These are phyloP conservation scores for Chalaropsis ovoidea DNA, from an alignment of 2,329 filamentous ascomycete genomes.

Conservation along the genomic window DNA sequence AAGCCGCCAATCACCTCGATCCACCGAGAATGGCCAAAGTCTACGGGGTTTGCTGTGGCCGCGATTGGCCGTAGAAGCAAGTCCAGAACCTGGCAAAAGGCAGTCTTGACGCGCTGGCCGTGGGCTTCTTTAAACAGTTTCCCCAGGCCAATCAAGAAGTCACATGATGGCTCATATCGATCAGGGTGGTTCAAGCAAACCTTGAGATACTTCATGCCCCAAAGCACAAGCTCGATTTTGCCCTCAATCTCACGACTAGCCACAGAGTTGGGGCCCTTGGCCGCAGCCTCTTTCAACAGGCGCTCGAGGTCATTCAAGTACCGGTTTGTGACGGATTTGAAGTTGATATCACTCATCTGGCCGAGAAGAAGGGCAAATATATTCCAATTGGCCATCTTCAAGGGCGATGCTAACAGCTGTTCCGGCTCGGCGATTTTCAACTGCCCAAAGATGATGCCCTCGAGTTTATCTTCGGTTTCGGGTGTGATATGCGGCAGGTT, in stretches of 20 bases:
- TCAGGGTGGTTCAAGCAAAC: slow-evolving; percentile 64
- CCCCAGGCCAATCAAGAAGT: slow-evolving; percentile 73
- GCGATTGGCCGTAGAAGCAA: slow-evolving; percentile 79
- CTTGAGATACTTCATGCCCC: slow-evolving; percentile 82
- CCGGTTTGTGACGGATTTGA: slow-evolving; percentile 68
- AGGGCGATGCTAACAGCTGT: slow-evolving; percentile 61
- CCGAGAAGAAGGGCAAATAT: slow-evolving; percentile 86
- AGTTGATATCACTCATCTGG: slow-evolving; percentile 92
- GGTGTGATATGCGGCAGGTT: slow-evolving; percentile 69
- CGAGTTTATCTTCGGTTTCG: slow-evolving; percentile 88
- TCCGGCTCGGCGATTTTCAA: slow-evolving; percentile 81
- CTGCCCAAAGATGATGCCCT: slow-evolving; percentile 94
- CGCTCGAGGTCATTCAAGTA: slow-evolving; percentile 73
- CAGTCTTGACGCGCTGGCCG: slow-evolving; percentile 80
- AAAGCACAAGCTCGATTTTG: slow-evolving; percentile 75
- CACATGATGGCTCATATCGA: slow-evolving; percentile 76
- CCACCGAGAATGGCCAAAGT: slow-evolving; percentile 77
- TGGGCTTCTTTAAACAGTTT: slow-evolving; percentile 76
- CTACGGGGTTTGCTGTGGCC: slow-evolving; percentile 61
- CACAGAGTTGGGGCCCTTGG: slow-evolving; percentile 52
- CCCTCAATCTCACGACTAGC: slow-evolving; percentile 61
- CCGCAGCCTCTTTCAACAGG: slow-evolving; percentile 63
- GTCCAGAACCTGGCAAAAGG: slow-evolving; percentile 87
- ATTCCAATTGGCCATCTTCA: slow-evolving; percentile 91
- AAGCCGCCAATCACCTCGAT: slow-evolving; percentile 71